Percentiles rank a stretch among this genome's conserved stretches.
Conservation (phyloP, 139 green algal genomes). For the Picochlorum sp. region DNA sequence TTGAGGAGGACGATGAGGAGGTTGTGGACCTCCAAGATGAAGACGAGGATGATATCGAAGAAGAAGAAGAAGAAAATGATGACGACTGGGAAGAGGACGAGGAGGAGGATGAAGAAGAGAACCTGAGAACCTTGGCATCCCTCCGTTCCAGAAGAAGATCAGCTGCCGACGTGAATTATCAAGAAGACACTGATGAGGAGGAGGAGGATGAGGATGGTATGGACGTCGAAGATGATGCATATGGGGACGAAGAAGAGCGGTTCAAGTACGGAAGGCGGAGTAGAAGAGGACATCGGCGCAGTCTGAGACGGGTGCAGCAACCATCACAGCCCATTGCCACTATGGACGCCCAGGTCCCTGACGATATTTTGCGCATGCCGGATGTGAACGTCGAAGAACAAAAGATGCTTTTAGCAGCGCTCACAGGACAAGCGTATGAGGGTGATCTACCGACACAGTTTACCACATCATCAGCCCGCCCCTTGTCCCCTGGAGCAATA, state of each 20-base stretch:
- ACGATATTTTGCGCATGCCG: conserved; percentile 1
- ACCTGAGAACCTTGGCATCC: not conserved
- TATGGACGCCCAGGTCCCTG: not conserved
- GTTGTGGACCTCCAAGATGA: too few species aligned
- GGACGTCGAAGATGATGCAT: not conserved
- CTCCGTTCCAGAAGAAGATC: not conserved
- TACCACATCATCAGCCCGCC: not conserved
- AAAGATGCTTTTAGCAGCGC: conserved; percentile 30
- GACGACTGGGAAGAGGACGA: not conserved
- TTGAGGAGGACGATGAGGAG: too few species aligned
- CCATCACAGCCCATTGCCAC: too few species aligned
- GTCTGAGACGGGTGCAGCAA: not conserved
- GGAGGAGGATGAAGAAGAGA: not conserved
- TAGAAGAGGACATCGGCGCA: conserved; percentile 1
- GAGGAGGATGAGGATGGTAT: conserved; percentile 11
- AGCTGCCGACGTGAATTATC: not conserved
- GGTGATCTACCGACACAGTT: conserved; percentile 14
- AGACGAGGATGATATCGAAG: not conserved
- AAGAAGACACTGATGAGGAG: conserved; percentile 5
- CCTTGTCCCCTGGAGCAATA: conserved; percentile 22
- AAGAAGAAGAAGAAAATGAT: not conserved
- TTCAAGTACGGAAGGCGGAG: conserved; percentile 3
- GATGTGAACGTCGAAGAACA: conserved; percentile 36
- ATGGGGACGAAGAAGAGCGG: not conserved
- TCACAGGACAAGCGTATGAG: conserved; percentile 23